A percentile compares a stretch with the other conserved stretches of the same genome.
Evolutionary conservation across 2,329 filamentous ascomycete genomes (phyloP).

Genomic region (Paracoccidioides brasiliensis): DNA sequence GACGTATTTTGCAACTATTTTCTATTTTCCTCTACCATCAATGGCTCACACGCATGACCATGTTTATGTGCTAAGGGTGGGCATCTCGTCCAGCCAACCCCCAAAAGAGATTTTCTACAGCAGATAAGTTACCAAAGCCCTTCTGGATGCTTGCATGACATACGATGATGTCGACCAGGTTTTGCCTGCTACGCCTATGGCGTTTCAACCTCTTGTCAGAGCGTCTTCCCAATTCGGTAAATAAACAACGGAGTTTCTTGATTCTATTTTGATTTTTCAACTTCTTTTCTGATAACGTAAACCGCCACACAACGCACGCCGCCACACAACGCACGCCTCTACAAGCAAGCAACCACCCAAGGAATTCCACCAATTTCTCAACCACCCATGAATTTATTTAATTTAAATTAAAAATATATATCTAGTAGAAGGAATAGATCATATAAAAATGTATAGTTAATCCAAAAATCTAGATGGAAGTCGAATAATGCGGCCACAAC

Average conservation of each 20-base stretch:
- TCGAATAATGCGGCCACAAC: too few relatives aligned
- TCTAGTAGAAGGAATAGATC: too few relatives aligned
- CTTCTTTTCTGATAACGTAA: neutral
- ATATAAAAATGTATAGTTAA: too few relatives aligned
- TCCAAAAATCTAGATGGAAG: too few relatives aligned
- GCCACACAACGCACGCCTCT: too few relatives aligned
- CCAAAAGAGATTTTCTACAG: constrained; percentile 21
- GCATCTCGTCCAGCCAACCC: constrained; percentile 20
- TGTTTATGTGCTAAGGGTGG: constrained; percentile 16
- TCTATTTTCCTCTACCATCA: too few relatives aligned
- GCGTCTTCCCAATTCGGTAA: constrained; percentile 16
- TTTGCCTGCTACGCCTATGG: constrained; percentile 15
- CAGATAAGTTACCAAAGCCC: constrained; percentile 19
- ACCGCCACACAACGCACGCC: too few relatives aligned
- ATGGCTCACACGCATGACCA: neutral
- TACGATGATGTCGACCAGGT: constrained; percentile 16
- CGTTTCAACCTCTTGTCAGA: constrained; percentile 15
- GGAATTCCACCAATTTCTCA: too few relatives aligned
- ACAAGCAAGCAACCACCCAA: too few relatives aligned
- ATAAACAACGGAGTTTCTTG: neutral
- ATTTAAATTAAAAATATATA: too few relatives aligned
- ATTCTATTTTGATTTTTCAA: neutral
- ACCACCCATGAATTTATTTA: too few relatives aligned
- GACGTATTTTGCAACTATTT: too few relatives aligned
- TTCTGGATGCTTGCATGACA: constrained; percentile 16